Base-by-base conservation (phyloP, 148 eudicot genomes). In the Cornus kousa region DNA sequence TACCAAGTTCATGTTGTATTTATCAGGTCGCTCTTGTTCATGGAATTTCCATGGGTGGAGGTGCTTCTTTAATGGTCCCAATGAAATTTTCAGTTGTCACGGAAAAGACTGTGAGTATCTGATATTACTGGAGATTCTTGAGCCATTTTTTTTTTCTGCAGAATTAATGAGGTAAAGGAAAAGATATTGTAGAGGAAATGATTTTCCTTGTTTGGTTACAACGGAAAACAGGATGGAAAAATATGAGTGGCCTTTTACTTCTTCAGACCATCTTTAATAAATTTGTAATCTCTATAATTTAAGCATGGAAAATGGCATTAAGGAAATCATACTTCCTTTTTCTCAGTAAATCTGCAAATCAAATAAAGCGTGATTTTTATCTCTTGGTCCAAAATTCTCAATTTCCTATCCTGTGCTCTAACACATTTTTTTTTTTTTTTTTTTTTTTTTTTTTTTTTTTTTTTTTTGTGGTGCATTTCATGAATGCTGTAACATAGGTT, bases 11-110 rank as follows among this genome's bases (percentile, higher is more conserved):
- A 13, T 62, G 19, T 62, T 62, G 23, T 17, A 19, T 62, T 20
- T 20, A 17, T 62, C 23, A 96, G 99, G 98, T 97, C 80, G 97
- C 98, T 85, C 89, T 97, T 82, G 98, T 88, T 75, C 87, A 97
- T 83, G 99, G 99, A 78, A 92, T 97, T 81, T 80, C 90, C 77
- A 94, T 97, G 97, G 99, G 99, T 40, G 99, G 99, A 75, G 99
- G 99, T 65, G 98, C 97, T 77, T 79, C 98, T 65, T 83, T 97
- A 76, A 90, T 97, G 97, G 97, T 85, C 73, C 99, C 99, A 22
- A 86, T 92, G 94, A 92, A 86, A 62, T 97, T 94, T 81, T 94
- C 99, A 48, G 95, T 93, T 12, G 99, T 97, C 69, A 93, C 99
- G 6, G 99, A 97, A 78, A 97, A 97, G 72, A 83, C 93, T 16